A percentile compares a stretch with the other conserved stretches of the same genome.
Conservation (phyloP, 768 basidiomycete species). For the Lyophyllum shimeji region DNA sequence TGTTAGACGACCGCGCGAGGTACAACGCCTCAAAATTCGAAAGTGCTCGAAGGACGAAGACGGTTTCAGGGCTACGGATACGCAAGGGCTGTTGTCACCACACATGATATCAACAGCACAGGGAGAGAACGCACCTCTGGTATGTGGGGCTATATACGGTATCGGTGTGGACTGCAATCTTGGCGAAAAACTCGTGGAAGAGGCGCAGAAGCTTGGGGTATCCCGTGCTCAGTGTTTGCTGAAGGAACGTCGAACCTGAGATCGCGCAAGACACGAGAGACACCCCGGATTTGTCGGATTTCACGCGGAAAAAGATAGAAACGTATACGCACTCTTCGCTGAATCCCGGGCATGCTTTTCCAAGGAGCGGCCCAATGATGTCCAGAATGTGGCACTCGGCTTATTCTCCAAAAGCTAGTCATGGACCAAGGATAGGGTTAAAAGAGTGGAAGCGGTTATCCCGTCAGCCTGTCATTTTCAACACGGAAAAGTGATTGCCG, state of each 20-base stretch:
- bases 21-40: constrained; percentile 87
- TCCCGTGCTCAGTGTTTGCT: constrained; percentile 82
- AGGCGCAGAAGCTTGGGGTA: constrained; percentile 88
- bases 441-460: not conserved
- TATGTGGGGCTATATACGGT: constrained; percentile 82
- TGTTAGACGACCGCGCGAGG: constrained; percentile 76
- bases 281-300: not conserved
- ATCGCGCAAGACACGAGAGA: not conserved
- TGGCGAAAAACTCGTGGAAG: constrained; percentile 96
- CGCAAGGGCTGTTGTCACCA: not conserved
- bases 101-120: not conserved
- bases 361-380: constrained; percentile 71
- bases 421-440: not conserved
- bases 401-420: constrained; percentile 81
- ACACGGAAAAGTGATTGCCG: not conserved
- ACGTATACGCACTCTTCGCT: constrained; percentile 57
- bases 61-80: constrained; percentile 78
- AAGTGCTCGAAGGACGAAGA: constrained; percentile 82
- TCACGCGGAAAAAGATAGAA: not conserved
- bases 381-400: constrained; percentile 92
- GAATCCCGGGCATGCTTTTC: constrained; percentile 84
- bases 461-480: not conserved
- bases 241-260: constrained; percentile 86
- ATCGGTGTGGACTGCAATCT: constrained; percentile 94
- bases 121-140: constrained; percentile 62